Conservation (phyloP, 2,329 filamentous ascomycete genomes). For the Fusarium nematophilum region DNA sequence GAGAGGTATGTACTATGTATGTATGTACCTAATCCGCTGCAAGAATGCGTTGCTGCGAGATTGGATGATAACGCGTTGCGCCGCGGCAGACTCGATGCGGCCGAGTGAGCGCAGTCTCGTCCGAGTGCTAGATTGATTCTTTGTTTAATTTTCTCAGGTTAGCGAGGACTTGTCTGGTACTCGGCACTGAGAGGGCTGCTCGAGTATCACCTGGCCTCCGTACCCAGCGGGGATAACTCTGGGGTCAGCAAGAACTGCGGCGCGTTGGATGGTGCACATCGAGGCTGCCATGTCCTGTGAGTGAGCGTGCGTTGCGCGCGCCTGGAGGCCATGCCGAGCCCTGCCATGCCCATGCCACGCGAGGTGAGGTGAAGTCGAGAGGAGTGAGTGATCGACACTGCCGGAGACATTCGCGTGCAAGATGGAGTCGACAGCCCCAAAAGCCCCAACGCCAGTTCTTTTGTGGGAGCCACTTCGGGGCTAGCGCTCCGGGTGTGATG, state of each 20-base stretch:
- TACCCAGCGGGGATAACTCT: no score
- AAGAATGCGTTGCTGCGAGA: neutral
- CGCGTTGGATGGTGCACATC: conserved; percentile 12
- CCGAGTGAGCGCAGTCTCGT: conserved; percentile 10
- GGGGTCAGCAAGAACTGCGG: conserved; percentile 12
- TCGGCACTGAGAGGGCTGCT: no score
- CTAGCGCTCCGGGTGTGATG: conserved; percentile 6
- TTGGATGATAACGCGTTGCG: neutral
- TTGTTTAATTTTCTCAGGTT: no score
- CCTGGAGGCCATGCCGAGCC: no score
- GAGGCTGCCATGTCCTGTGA: conserved; percentile 12
- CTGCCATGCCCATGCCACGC: conserved; percentile 2
- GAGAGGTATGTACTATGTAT: conserved; percentile 7
- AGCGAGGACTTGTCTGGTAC: no score
- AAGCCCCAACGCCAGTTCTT: neutral
- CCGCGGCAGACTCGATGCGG: conserved; percentile 23
- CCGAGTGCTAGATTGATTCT: neutral
- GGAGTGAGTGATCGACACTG: conserved; percentile 32
- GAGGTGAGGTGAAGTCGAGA: conserved; percentile 14
- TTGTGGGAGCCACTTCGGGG: conserved; percentile 13
- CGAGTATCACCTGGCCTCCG: no score
- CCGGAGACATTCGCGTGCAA: conserved; percentile 22
- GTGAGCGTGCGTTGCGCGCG: neutral
- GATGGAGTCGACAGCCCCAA: conserved; percentile 2
- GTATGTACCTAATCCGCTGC: neutral